Conservation (phyloP, 495 filamentous ascomycete species). For the Hyaloscypha variabilis region DNA sequence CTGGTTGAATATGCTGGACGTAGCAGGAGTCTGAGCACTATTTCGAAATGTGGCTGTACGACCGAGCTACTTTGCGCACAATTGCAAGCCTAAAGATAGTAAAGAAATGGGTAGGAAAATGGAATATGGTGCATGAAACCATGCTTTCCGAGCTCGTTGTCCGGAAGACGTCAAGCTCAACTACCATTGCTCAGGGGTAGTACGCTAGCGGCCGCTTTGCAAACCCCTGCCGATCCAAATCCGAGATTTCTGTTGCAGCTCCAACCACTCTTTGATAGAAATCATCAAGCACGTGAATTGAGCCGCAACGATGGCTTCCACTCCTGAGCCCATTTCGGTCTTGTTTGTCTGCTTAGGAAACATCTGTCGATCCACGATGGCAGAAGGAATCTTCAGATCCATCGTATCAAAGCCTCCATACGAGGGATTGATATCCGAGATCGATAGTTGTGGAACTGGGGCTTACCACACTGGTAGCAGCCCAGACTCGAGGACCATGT, state of each 20-base stretch:
- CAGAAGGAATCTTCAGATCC: conserved; percentile 86
- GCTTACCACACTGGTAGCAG: conserved; percentile 76
- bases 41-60: too few relatives aligned
- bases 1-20: too few relatives aligned
- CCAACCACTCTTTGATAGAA: neutral
- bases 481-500: conserved; percentile 85
- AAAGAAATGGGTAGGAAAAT: too few relatives aligned
- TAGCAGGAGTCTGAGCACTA: too few relatives aligned
- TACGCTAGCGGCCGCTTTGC: too few relatives aligned
- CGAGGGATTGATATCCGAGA: conserved; percentile 60
- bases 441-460: conserved; percentile 89
- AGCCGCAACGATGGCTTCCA: conserved; percentile 10
- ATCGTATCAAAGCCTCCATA: conserved; percentile 57
- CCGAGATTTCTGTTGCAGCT: neutral
- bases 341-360: conserved; percentile 98
- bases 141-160: too few relatives aligned
- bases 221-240: neutral
- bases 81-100: too few relatives aligned
- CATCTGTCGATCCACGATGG: conserved; percentile 95
- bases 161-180: too few relatives aligned
- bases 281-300: neutral
- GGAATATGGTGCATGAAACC: too few relatives aligned
- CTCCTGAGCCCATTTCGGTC: conserved; percentile 61
- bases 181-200: too few relatives aligned
- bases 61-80: too few relatives aligned